Conservation (phyloP, 2,329 filamentous ascomycete genomes). For the Acrocalymma vagum region DNA sequence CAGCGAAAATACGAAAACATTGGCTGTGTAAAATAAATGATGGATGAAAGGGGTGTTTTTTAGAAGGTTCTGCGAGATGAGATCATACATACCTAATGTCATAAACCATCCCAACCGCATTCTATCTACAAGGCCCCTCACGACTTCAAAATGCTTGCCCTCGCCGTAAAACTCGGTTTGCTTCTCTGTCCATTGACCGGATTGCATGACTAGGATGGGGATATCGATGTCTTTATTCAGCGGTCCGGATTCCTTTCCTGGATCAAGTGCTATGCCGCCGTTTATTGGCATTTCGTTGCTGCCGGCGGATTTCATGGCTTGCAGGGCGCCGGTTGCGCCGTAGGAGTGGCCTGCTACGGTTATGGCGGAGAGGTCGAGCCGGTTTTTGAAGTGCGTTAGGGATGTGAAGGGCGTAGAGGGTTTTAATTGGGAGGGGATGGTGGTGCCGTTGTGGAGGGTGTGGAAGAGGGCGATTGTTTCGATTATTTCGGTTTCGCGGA, state of each 20-base stretch:
- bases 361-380: constrained; percentile 64
- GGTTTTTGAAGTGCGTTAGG: constrained; percentile 58
- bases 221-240: constrained; percentile 67
- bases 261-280: constrained; percentile 70
- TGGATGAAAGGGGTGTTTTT: too few relatives aligned
- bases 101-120: constrained; percentile 58
- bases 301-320: constrained; percentile 63
- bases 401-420: constrained; percentile 57
- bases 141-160: constrained; percentile 68
- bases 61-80: neutral
- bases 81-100: constrained; percentile 44
- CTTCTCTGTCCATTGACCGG: constrained; percentile 69
- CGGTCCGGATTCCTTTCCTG: constrained; percentile 70
- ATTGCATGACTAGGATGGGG: constrained; percentile 69
- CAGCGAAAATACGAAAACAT: neutral
- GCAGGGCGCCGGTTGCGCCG: constrained; percentile 70
- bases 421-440: constrained; percentile 51
- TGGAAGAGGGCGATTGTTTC: constrained; percentile 54
- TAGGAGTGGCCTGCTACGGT: constrained; percentile 71
- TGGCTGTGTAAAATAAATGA: too few relatives aligned
- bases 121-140: constrained; percentile 63
- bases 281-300: constrained; percentile 57
- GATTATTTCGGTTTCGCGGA: constrained; percentile 56
- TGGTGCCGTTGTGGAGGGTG: constrained; percentile 49
- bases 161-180: constrained; percentile 67